Conservation (phyloP, 2,329 filamentous ascomycete species). For the Colletotrichum musicola region DNA sequence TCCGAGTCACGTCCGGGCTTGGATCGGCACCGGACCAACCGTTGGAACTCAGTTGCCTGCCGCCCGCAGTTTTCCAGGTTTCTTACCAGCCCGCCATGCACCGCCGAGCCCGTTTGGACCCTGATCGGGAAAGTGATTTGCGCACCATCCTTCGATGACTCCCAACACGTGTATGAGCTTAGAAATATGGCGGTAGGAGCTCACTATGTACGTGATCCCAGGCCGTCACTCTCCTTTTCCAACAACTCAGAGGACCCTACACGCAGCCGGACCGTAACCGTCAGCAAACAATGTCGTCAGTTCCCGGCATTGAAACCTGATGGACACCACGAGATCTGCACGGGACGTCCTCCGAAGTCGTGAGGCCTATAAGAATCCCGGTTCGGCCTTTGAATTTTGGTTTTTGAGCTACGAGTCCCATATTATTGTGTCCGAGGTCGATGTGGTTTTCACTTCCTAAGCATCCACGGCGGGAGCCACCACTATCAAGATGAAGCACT, state of each 20-base stretch:
- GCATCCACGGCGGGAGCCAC: constrained; percentile 2
- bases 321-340: constrained; percentile 1
- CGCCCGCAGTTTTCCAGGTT: constrained; percentile 23
- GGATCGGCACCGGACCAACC: constrained; percentile 18
- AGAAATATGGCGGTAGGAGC: neutral
- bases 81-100: constrained; percentile 21
- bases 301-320: constrained; percentile 1
- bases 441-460: neutral
- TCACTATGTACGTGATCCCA: neutral
- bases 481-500: constrained; percentile 14
- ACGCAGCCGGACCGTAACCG: neutral
- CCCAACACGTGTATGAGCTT: constrained; percentile 27
- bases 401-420: neutral
- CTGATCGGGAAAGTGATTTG: constrained; percentile 32
- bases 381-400: neutral
- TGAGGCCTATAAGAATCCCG: neutral
- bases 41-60: constrained; percentile 31
- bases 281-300: constrained; percentile 9
- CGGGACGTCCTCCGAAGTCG: neutral
- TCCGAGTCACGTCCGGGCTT: constrained; percentile 28
- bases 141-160: neutral
- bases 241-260: neutral
- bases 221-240: neutral
- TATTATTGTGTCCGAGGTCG: neutral
- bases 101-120: constrained; percentile 22